Evolutionary conservation across 2,329 filamentous ascomycete genomes (phyloP).

Genomic region (Colletotrichum spinosum): DNA sequence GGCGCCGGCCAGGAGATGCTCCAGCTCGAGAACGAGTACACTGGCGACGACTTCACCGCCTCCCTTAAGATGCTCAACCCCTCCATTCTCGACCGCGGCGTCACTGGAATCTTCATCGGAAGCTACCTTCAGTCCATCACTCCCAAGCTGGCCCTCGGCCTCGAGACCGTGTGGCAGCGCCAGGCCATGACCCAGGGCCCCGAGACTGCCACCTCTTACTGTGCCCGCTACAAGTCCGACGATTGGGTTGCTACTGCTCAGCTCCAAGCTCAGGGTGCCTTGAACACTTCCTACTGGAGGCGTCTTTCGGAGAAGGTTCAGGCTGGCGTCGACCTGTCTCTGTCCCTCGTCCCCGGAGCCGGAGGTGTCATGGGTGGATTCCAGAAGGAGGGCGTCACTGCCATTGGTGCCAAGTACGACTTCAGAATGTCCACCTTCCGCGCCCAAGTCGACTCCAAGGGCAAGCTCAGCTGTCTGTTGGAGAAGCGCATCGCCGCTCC

Average conservation of each 20-base stretch:
- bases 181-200: slow-evolving; percentile 85
- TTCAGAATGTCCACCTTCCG: slow-evolving; percentile 96
- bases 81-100: slow-evolving; percentile 88
- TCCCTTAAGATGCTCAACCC: slow-evolving; percentile 96
- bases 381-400: slow-evolving; percentile 89
- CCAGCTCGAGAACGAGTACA: slow-evolving; percentile 96
- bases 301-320: slow-evolving; percentile 94
- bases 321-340: slow-evolving; percentile 93
- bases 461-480: slow-evolving; percentile 90
- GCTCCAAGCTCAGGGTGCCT: slow-evolving; percentile 82
- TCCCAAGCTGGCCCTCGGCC: slow-evolving; percentile 84
- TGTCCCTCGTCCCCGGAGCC: slow-evolving; percentile 78
- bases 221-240: slow-evolving; percentile 87
- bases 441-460: slow-evolving; percentile 94
- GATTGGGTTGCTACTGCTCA: slow-evolving; percentile 96
- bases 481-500: slow-evolving; percentile 97
- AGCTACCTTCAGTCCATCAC: slow-evolving; percentile 96
- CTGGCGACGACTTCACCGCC: slow-evolving; percentile 90
- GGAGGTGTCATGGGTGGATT: slow-evolving; percentile 81
- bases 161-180: slow-evolving; percentile 96
- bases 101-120: slow-evolving; percentile 95
- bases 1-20: slow-evolving; percentile 85
- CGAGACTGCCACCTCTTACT: slow-evolving; percentile 92
- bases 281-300: slow-evolving; percentile 95
- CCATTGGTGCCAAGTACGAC: slow-evolving; percentile 96